Evolutionary conservation across 768 basidiomycete genomes (phyloP).

Genomic region (Holtermannia corniformis): DNA sequence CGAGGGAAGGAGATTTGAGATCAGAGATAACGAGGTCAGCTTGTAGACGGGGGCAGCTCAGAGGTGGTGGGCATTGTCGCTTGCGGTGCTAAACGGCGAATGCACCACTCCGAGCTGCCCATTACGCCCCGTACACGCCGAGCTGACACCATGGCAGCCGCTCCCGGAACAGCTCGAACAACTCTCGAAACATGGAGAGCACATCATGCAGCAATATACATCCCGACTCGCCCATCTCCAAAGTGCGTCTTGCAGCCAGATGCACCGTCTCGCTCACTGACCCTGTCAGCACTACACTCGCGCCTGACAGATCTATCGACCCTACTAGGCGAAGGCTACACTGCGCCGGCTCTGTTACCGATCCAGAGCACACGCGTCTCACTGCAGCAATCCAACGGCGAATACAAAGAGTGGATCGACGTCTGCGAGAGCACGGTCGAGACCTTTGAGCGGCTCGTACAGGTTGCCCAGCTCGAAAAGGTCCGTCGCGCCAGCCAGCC

Average conservation of each 20-base stretch:
- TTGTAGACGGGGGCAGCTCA: slow-evolving; percentile 52
- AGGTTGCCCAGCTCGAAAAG: slow-evolving; percentile 74
- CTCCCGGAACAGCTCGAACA: slow-evolving; percentile 64
- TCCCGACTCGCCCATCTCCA: slow-evolving; percentile 24
- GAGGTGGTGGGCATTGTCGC: slow-evolving; percentile 12
- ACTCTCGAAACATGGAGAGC: slow-evolving; percentile 64
- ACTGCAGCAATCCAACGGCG: background rate
- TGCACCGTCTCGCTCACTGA: background rate
- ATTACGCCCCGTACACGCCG: too few relatives aligned
- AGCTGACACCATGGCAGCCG: too few relatives aligned
- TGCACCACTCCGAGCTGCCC: too few relatives aligned
- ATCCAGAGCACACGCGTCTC: background rate
- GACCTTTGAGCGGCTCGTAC: slow-evolving; percentile 67
- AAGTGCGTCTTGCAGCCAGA: slow-evolving; percentile 10
- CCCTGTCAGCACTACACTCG: background rate
- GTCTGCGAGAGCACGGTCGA: slow-evolving; percentile 42
- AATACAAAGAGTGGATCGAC: slow-evolving; percentile 2
- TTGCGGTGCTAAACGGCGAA: too few relatives aligned
- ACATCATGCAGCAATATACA: slow-evolving; percentile 38
- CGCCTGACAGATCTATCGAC: background rate
- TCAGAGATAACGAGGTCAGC: slow-evolving; percentile 52
- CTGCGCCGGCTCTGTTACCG: background rate
- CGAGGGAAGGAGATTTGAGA: background rate
- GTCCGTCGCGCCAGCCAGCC: slow-evolving; percentile 50
- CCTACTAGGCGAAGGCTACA: slow-evolving; percentile 2